Base-by-base conservation (phyloP, 2,329 filamentous ascomycete genomes). In the Penicillium concentricum region DNA sequence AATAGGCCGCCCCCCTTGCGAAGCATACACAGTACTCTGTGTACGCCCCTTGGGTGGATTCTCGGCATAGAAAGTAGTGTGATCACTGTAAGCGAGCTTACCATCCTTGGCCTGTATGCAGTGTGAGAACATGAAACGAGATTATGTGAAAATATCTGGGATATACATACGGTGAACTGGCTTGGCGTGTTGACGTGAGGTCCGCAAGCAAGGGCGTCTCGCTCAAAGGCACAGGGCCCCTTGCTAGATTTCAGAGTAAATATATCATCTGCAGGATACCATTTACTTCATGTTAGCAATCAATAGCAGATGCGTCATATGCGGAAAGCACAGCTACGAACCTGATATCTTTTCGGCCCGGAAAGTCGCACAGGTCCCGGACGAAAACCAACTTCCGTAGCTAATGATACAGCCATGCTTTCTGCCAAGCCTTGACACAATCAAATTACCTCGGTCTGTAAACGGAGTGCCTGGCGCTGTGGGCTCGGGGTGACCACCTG, bases 301-400 rank as follows among this genome's bases (percentile, higher is more conserved):
- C 39, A 44, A 42, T 35, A n/a, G 15, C n/a, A 38, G 26, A 24
- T 22, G 9, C 2, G 5, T 45, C 8, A 35, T 34, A 24, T 42
- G 20, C 26, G 7, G 6, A 16, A 5, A 28, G n/a, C 2, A 39
- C 24, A 3, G 16, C 6, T 20, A 67, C 70, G 20, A 38, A 75
- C 73, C 72, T 39, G 69, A 64, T 2, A 59, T 44, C 42, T 67
- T 68, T 43, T 68, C 63, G 1, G 63, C 52, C 24, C 60, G 65
- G 61, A 75, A 88, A 0, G 83, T 87, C 0, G 87, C 88, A 67
- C 87, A 90, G 0, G 86, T 87, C 2, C 87, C 87, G 1, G 78
- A 81, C 0, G 81, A 80, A 67, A 87, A 90, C 88, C 87, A 91
- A 0, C 81, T 84, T 0, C 88, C 88, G 10, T 74, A 78, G 54